Evolutionary conservation across 2,329 filamentous ascomycete genomes (phyloP), one percentile per base, ranked within the genome.

Genomic region (Elsinoe arachidis): DNA sequence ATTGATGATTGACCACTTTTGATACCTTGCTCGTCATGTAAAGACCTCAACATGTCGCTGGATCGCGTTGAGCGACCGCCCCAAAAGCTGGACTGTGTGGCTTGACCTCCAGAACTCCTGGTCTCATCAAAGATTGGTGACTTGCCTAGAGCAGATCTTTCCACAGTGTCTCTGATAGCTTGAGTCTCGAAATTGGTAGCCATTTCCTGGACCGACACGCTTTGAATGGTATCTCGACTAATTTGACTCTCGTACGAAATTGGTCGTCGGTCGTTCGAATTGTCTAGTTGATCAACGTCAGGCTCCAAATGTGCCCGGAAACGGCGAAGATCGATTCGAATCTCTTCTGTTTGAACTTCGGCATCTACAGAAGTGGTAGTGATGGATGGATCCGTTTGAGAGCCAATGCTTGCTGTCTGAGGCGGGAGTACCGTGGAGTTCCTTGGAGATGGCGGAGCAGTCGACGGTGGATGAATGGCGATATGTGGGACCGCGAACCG

Each of bases 291-390:
- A 38, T 46, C 54, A 17, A 17, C 7, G 15, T 38, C 41, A 7
- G 33, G 15, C 5, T 33, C 21, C 41, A 56, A 15, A 33, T 56
- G 54, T 7, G 39, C 54, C 17, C 17, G 49, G 38, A 56, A 56
- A 12, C 37, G 21, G 9, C 54, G 10, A 17, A 83, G 82, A 67
- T 95, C 91, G 5, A 95, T 82, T 57, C 88, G 82, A 58, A 97
- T 96, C 59, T 89, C 88, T 64, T 97, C 91, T 0, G 93, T 99
- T 74, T 99, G 93, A 58, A 91, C 79, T 2, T 80, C 83, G 46
- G 73, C 77, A 57, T 79, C 85, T 39, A 73, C 75, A 63, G 76
- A 76, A 15, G 74, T 69, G 23, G 71, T 68, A 9, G 76, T 65
- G 35, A 76, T 66, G 10, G 78, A 70, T 51, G 83, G 75, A 37